phyloP scores from a whole-genome alignment of 2,329 filamentous ascomycete species.

The Stemphylium vesicarium region DNA sequence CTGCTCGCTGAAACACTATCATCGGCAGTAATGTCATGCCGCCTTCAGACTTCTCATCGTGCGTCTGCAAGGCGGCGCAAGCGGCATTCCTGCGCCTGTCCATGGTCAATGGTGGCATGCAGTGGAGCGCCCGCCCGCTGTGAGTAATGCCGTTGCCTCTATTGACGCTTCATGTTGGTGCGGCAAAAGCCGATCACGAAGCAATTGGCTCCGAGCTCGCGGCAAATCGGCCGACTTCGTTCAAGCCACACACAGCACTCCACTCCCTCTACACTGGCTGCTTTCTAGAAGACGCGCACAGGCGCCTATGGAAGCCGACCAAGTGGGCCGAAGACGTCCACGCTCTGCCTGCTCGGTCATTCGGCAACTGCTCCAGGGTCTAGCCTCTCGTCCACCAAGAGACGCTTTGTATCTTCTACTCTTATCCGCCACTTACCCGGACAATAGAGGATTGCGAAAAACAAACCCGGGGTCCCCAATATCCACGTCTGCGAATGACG shows the following conservation, averaged over 20 bases:
- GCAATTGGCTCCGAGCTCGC: constrained; percentile 9
- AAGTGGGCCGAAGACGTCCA: constrained; percentile 16
- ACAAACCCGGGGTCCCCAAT: constrained; percentile 17
- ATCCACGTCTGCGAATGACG: constrained; percentile 3
- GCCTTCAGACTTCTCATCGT: too few species aligned
- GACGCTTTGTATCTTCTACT: constrained; percentile 1
- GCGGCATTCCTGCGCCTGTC: constrained; percentile 1
- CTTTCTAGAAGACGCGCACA: constrained; percentile 32
- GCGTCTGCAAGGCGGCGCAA: too few species aligned
- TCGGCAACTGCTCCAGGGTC: constrained; percentile 35
- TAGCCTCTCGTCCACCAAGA: constrained; percentile 2
- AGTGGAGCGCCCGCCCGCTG: neutral
- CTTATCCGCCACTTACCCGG: constrained; percentile 5
- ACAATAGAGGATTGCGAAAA: constrained; percentile 13
- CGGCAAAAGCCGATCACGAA: constrained; percentile 14
- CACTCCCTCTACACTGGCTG: constrained; percentile 10
- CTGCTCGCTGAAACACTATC: neutral
- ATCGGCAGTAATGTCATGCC: too few species aligned
- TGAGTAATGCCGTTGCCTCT: neutral
- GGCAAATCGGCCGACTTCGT: constrained; percentile 13
- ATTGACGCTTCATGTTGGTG: neutral
- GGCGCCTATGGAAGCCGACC: constrained; percentile 16
- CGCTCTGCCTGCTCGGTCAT: constrained; percentile 13
- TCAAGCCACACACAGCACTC: constrained; percentile 10
- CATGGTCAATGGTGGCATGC: neutral